Conservation (phyloP, 176 grass and related monocot species). For the Raddia guianensis region DNA sequence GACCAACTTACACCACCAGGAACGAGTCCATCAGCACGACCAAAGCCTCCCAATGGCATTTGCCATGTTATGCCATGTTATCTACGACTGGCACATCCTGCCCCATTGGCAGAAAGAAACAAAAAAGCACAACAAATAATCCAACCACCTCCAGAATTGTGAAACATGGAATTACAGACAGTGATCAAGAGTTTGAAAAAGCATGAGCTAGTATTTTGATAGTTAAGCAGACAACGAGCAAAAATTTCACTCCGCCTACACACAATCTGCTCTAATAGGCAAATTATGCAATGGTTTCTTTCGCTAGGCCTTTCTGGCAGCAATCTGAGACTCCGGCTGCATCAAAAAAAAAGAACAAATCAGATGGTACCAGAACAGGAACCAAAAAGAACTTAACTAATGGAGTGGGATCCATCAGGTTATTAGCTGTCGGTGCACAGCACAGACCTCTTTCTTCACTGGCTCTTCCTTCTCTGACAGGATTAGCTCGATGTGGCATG, state of each 20-base stretch:
- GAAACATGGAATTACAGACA: neutral
- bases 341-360: neutral
- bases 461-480: constrained; percentile 85
- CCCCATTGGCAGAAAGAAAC: too few species aligned
- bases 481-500: constrained; percentile 83
- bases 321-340: constrained; percentile 77
- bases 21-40: too few species aligned
- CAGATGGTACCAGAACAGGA: neutral
- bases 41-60: too few species aligned
- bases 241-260: constrained; percentile 38
- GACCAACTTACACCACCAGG: too few species aligned
- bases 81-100: too few species aligned
- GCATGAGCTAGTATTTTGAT: constrained; percentile 36
- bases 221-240: constrained; percentile 12
- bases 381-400: neutral
- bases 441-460: constrained; percentile 71
- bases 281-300: neutral
- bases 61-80: too few species aligned
- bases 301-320: constrained; percentile 67
- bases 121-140: too few species aligned
- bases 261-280: constrained; percentile 18
- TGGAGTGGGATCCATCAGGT: neutral
- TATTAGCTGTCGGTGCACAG: neutral
- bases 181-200: constrained; percentile 11
- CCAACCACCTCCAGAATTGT: too few species aligned